phyloP scores from a whole-genome alignment of 225 moss, liverwort and hornwort species.

The Physcomitrium patens region DNA sequence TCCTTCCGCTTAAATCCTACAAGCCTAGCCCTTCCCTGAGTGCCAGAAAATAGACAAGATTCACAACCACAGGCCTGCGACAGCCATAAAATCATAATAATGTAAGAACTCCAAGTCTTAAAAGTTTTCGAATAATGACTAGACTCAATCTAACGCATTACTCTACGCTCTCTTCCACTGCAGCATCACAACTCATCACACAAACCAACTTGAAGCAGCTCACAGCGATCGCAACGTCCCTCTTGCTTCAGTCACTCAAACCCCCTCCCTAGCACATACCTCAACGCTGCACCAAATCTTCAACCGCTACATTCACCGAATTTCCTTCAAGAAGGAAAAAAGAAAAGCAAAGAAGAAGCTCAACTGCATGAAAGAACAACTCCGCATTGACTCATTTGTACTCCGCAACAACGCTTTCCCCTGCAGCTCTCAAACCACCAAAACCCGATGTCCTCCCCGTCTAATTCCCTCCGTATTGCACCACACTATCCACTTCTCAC shows the following conservation, averaged over 20 bases:
- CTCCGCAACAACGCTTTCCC: background rate
- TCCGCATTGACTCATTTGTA: background rate
- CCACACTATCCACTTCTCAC: background rate
- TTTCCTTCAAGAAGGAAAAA: background rate
- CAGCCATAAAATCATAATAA: slow-evolving; percentile 1
- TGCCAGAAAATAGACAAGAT: background rate
- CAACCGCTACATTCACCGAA: background rate
- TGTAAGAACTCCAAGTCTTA: slow-evolving; percentile 30
- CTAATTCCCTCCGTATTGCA: background rate
- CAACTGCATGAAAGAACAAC: no score
- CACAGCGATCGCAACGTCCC: slow-evolving; percentile 11
- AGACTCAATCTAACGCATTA: slow-evolving; percentile 5
- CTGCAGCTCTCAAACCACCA: background rate
- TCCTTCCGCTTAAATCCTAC: slow-evolving; percentile 1
- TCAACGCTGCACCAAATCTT: background rate
- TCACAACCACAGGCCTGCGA: background rate
- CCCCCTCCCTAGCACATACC: background rate
- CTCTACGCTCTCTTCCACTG: background rate
- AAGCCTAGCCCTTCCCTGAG: background rate
- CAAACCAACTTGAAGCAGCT: slow-evolving; percentile 16
- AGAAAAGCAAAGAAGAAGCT: no score
- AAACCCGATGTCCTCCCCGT: background rate
- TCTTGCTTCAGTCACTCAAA: background rate
- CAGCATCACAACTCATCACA: background rate
- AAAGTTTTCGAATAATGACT: background rate